phyloP scores from a whole-genome alignment of 352 stramenopile genomes.

The Phytophthora uliginosa region DNA sequence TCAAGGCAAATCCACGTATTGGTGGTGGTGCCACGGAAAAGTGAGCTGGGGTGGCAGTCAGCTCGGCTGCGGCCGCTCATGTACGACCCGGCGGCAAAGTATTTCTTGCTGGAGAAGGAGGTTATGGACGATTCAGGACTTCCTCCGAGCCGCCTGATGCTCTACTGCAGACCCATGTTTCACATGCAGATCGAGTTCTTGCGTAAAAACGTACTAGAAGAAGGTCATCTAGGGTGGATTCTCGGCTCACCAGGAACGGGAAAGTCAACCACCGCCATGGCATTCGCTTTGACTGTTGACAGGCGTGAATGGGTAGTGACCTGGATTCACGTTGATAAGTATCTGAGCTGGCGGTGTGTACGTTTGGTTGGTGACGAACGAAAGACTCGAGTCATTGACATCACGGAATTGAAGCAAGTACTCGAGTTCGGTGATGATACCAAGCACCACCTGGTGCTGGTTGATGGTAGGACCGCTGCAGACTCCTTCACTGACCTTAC shows the following conservation, averaged over 20 bases:
- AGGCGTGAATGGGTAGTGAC: slow-evolving; percentile 29
- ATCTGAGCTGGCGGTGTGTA: neutral
- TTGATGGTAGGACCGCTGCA: neutral
- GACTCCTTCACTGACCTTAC: neutral
- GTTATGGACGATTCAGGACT: slow-evolving; percentile 7
- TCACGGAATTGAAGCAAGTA: slow-evolving; percentile 6
- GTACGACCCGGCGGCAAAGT: neutral
- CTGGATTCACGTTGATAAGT: slow-evolving; percentile 11
- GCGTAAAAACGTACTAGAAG: neutral
- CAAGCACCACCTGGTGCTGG: slow-evolving; percentile 3
- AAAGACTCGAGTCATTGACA: neutral
- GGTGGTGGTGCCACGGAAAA: neutral
- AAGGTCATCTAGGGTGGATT: slow-evolving; percentile 6
- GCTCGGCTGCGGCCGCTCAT: neutral
- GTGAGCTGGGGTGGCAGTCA: neutral
- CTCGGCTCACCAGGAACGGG: slow-evolving; percentile 16
- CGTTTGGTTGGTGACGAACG: neutral
- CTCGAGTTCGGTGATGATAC: slow-evolving; percentile 1
- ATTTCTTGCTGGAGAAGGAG: slow-evolving; percentile 1
- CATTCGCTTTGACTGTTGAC: slow-evolving; percentile 21
- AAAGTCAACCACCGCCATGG: slow-evolving; percentile 27
- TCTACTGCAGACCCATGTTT: too few relatives aligned
- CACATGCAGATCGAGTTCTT: neutral
- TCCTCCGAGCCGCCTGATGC: neutral
- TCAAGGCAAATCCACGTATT: neutral